A percentile compares a stretch with the other conserved stretches of the same genome.
Evolutionary conservation across 768 basidiomycete genomes (phyloP).

Genomic region (Lentinus brumalis): DNA sequence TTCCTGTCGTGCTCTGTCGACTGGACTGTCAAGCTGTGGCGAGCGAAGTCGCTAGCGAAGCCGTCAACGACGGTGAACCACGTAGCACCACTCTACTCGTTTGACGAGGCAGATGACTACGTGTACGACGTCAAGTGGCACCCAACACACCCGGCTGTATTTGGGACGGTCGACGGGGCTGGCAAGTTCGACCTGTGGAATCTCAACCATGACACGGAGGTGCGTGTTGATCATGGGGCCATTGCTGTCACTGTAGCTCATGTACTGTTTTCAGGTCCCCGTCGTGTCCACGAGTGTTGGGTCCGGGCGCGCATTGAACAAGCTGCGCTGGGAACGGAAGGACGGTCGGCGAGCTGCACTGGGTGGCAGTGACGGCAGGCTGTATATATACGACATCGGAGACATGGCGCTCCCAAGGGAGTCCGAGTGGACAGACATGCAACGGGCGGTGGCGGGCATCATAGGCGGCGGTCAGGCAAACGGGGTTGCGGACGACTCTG

Average conservation of each 20-base stretch:
- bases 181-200: conserved; percentile 99
- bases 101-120: conserved; percentile 98
- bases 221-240: conserved; percentile 36
- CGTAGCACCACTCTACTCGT: conserved; percentile 84
- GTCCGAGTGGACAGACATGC: conserved; percentile 91
- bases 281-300: conserved; percentile 84
- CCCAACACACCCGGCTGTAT: conserved; percentile 90
- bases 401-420: conserved; percentile 89
- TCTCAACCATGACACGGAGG: conserved; percentile 95
- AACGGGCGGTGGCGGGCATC: conserved; percentile 80
- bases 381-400: conserved; percentile 95
- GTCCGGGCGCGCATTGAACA: conserved; percentile 86
- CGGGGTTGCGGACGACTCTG: conserved; percentile 34
- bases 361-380: conserved; percentile 88
- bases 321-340: conserved; percentile 92
- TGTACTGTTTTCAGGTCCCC: conserved; percentile 69
- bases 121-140: conserved; percentile 99
- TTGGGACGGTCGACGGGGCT: conserved; percentile 91
- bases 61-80: conserved; percentile 57
- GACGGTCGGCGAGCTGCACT: conserved; percentile 89
- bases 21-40: conserved; percentile 99
- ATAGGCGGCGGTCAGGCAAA: conserved; percentile 46
- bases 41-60: conserved; percentile 76
- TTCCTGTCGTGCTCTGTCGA: conserved; percentile 93
- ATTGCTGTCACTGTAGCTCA: background rate